Conservation (phyloP, 768 basidiomycete genomes). For the Boletus subcaerulescens region DNA sequence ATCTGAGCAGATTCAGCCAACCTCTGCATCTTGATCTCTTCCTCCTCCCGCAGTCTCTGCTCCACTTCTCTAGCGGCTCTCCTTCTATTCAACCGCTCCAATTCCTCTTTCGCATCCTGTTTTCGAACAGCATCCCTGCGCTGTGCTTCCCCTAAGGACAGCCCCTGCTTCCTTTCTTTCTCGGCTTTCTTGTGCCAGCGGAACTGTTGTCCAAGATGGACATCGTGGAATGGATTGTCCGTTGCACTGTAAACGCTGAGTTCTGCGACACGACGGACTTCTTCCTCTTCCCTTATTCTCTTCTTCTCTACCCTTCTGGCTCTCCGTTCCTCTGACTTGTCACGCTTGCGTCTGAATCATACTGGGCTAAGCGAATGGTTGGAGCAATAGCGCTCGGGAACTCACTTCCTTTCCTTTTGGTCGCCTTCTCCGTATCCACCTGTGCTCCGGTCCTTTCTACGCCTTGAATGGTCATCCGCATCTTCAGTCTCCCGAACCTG, state of each 20-base stretch:
- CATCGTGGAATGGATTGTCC: slow-evolving; percentile 98
- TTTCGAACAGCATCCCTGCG: slow-evolving; percentile 74
- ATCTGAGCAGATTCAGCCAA: slow-evolving; percentile 94
- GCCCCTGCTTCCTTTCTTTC: slow-evolving; percentile 87
- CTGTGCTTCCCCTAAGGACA: slow-evolving; percentile 75
- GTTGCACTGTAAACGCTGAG: slow-evolving; percentile 94
- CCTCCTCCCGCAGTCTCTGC: slow-evolving; percentile 83
- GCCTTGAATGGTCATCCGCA: slow-evolving; percentile 32
- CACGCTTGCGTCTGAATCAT: slow-evolving; percentile 66
- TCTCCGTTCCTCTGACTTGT: slow-evolving; percentile 81
- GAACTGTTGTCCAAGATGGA: slow-evolving; percentile 94
- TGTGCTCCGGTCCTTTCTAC: slow-evolving; percentile 22
- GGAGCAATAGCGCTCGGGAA: background rate
- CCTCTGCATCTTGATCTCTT: slow-evolving; percentile 84
- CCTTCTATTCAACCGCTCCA: slow-evolving; percentile 85
- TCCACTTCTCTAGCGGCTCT: slow-evolving; percentile 94
- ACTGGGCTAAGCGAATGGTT: slow-evolving; percentile 3
- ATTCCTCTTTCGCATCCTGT: slow-evolving; percentile 92
- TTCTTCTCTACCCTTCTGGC: slow-evolving; percentile 89
- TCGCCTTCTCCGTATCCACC: slow-evolving; percentile 26
- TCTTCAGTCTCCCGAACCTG: slow-evolving; percentile 31
- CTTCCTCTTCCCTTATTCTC: slow-evolving; percentile 79
- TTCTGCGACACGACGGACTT: slow-evolving; percentile 89
- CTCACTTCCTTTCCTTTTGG: slow-evolving; percentile 49
- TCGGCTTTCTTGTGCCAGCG: slow-evolving; percentile 99